phyloP scores from a whole-genome alignment of 352 stramenopile genomes.

The Blastocystis sp. region DNA sequence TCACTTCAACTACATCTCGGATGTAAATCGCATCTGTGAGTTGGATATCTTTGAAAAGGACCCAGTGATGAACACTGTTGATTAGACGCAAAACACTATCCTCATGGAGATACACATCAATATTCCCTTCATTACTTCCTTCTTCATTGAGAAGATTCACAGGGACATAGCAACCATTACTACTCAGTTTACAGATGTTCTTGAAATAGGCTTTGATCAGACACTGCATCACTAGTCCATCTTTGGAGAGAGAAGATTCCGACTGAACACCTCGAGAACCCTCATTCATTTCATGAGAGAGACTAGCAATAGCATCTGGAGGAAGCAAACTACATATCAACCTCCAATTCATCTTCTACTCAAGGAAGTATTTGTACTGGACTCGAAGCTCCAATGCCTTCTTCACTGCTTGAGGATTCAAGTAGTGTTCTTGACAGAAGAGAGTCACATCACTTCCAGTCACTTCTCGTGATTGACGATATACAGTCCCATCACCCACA shows the following conservation, averaged over 20 bases:
- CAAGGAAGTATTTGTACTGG: constrained; percentile 36
- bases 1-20: constrained; percentile 4
- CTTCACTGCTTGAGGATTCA: constrained; percentile 31
- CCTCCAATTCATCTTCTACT: neutral
- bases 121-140: constrained; percentile 8
- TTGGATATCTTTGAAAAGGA: constrained; percentile 26
- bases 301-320: neutral
- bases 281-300: neutral
- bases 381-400: constrained; percentile 7
- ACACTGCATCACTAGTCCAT: neutral
- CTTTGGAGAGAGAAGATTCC: neutral
- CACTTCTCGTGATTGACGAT: neutral
- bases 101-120: neutral
- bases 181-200: constrained; percentile 33
- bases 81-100: neutral
- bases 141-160: constrained; percentile 11
- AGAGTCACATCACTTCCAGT: neutral
- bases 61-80: neutral
- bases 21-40: constrained; percentile 25
- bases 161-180: constrained; percentile 32
- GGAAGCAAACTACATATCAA: neutral
- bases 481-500: neutral
- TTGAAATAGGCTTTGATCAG: constrained; percentile 51
- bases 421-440: neutral
- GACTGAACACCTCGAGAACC: too few relatives aligned